Evolutionary conservation across 2,329 filamentous ascomycete genomes (phyloP), one percentile per base, ranked within the genome.

Genomic region (Sordariomycetes sp.): DNA sequence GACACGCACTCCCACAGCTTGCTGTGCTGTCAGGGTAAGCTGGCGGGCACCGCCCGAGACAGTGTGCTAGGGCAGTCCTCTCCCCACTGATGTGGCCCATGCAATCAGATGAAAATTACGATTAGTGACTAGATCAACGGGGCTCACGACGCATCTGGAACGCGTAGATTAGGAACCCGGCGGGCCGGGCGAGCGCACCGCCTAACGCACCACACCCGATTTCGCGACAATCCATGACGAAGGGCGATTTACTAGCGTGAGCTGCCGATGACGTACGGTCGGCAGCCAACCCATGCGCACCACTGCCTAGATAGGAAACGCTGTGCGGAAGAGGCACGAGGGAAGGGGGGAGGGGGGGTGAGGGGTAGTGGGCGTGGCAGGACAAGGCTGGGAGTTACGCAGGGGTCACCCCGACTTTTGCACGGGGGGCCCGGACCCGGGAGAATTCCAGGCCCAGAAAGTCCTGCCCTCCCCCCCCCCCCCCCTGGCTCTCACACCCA

Each of bases 261-360:
- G 15, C 39, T 50, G 32, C 12, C 39, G 42, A 56, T 56, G 54
- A 56, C 54, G 54, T 56, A 56, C 39, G 34, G 17, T 34, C 25
- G 17, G n/a, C 20, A 32, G 10, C n/a, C 45, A 22, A 22, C 45
- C 45, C 54, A 56, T 56, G 54, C 54, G 54, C 51, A 56, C 54
- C 54, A 56, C 54, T 56, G 42, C 54, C 54, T 15, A 56, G 36
- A 13, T 56, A 56, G 54, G 54, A 50, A 56, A 51, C 22, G 54
- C 22, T 55, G 28, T n/a, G 42, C 39, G 54, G 25, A 32, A 56
- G 22, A 51, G 10, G 42, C 20, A 25, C 28, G 15, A n/a, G 39
- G 28, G 25, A 17, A n/a, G 39, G 25, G 25, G 15, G 42, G 22
- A 24, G 25, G 36, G 20, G 39, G 25, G 25, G 15, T 24, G 22